Conservation (phyloP, 257 asterid species). For the Nicotiana otophora region DNA sequence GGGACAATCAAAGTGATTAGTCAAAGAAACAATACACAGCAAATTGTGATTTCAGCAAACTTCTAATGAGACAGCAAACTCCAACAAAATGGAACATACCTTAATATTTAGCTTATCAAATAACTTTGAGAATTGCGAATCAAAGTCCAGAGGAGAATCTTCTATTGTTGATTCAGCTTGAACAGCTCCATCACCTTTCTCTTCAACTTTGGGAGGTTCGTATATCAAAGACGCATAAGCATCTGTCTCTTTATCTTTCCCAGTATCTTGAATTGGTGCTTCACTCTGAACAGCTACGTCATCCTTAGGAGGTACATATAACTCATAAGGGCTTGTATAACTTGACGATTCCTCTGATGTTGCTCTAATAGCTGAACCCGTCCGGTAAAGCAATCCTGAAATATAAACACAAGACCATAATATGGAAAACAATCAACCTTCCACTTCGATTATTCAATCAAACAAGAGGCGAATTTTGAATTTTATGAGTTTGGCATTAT, state of each 20-base stretch:
- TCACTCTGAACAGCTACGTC: not conserved
- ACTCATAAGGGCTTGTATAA: slow-evolving; percentile 8
- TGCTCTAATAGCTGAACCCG: slow-evolving; percentile 11
- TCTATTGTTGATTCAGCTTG: slow-evolving; percentile 17
- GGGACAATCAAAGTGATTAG: not conserved
- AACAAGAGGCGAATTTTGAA: no score
- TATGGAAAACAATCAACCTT: not conserved
- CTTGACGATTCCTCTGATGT: slow-evolving; percentile 23
- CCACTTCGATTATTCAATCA: not conserved
- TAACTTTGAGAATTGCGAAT: slow-evolving; percentile 9
- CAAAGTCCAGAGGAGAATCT: slow-evolving; percentile 13
- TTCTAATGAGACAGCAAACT: not conserved
- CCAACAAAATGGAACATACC: slow-evolving; percentile 15
- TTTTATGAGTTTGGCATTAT: no score
- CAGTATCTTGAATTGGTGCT: slow-evolving; percentile 13
- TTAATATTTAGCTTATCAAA: slow-evolving; percentile 25
- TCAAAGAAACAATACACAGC: not conserved
- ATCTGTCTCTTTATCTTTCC: not conserved
- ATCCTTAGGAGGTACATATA: slow-evolving; percentile 3
- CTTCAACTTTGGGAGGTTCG: slow-evolving; percentile 6
- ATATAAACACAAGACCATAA: not conserved
- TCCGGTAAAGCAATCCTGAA: slow-evolving; percentile 14
- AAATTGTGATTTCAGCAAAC: not conserved
- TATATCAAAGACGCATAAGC: not conserved
- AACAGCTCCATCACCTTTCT: slow-evolving; percentile 5